Conservation (phyloP, 106 monocot genomes). For the Vanilla planifolia region DNA sequence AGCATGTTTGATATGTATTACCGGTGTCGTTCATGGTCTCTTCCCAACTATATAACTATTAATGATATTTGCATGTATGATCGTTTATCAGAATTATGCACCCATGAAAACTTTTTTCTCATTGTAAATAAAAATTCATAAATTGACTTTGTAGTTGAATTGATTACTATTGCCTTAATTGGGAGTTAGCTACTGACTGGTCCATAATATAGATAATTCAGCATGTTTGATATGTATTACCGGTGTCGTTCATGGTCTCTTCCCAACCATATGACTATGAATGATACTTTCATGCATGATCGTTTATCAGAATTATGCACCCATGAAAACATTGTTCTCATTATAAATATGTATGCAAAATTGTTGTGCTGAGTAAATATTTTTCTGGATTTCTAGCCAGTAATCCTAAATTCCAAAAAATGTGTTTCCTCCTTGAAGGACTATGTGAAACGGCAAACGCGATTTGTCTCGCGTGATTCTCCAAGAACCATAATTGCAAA, state of each 20-base stretch:
- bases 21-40: too few species aligned
- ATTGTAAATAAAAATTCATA: too few species aligned
- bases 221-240: too few species aligned
- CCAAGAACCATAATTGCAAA: conserved; percentile 63
- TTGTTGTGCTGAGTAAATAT: not conserved
- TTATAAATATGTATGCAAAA: not conserved
- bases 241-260: too few species aligned
- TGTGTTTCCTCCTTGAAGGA: conserved; percentile 34
- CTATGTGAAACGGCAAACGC: conserved; percentile 80
- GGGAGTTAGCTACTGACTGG: too few species aligned
- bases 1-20: too few species aligned
- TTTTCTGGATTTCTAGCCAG: not conserved
- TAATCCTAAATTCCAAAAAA: not conserved
- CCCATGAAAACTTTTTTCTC: not conserved
- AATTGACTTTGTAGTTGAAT: too few species aligned
- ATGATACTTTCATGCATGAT: not conserved
- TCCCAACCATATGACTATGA: too few species aligned
- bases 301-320: not conserved
- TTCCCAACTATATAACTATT: too few species aligned
- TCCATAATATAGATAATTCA: too few species aligned
- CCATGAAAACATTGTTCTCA: not conserved
- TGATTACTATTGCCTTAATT: too few species aligned
- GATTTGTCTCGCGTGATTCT: conserved; percentile 79
- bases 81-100: not conserved
- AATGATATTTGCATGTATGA: not conserved